Conservation (phyloP, 495 filamentous ascomycete species). For the Podospora comata region DNA sequence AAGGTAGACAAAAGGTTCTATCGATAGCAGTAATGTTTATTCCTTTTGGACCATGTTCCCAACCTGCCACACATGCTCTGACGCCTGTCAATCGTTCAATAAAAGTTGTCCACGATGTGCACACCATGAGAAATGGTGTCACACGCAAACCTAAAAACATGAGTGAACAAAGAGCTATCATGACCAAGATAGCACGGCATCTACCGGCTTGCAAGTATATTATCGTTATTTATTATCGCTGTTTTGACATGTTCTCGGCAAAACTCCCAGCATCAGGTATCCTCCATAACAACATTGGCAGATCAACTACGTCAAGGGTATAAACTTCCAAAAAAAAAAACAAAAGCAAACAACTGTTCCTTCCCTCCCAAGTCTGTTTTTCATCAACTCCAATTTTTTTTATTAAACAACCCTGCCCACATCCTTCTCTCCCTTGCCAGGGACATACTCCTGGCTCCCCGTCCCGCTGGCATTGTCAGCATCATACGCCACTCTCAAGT, state of each 20-base stretch:
- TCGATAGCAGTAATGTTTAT: neutral
- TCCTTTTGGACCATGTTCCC: too few relatives aligned
- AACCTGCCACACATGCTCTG: too few relatives aligned
- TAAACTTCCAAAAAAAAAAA: neutral
- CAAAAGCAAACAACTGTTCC: neutral
- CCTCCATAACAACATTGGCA: neutral
- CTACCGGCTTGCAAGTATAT: neutral
- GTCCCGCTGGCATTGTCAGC: conserved; percentile 20
- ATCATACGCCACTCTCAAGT: conserved; percentile 49
- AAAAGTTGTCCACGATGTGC: too few relatives aligned
- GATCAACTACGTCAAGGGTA: neutral
- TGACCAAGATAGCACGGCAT: neutral
- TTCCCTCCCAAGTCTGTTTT: neutral
- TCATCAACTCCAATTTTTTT: neutral
- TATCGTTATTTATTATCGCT: neutral
- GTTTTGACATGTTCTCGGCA: neutral
- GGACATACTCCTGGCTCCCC: conserved; percentile 21
- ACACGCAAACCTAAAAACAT: neutral
- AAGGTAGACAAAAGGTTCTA: neutral
- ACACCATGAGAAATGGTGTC: too few relatives aligned
- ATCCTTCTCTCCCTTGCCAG: conserved; percentile 11
- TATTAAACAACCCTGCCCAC: conserved; percentile 1
- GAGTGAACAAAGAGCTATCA: neutral
- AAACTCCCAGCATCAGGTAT: neutral
- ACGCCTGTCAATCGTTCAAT: too few relatives aligned